Conservation (phyloP, 345 rosid species). For the Odontarrhena argentea region DNA sequence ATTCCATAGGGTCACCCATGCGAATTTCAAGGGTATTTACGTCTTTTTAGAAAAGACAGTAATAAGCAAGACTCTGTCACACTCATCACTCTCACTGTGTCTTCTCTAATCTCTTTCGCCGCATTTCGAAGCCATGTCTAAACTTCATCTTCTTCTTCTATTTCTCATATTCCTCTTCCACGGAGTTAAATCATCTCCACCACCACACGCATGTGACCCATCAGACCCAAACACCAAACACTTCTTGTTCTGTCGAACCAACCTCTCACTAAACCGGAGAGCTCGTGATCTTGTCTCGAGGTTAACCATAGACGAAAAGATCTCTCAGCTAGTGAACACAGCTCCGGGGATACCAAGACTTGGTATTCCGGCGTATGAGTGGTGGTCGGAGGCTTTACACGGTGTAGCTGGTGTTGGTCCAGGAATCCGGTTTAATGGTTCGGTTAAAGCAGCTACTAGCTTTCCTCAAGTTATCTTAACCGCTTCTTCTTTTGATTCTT, state of each 20-base stretch:
- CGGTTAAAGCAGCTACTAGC: conserved; percentile 70
- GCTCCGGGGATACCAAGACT: conserved; percentile 74
- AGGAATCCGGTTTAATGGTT: conserved; percentile 61
- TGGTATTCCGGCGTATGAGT: conserved; percentile 74
- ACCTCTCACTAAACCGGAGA: conserved; percentile 57
- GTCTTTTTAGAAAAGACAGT: conserved; percentile 4
- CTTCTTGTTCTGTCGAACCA: conserved; percentile 58
- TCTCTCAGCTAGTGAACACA: conserved; percentile 72
- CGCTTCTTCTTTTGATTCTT: conserved; percentile 74
- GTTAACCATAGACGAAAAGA: conserved; percentile 76
- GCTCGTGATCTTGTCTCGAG: conserved; percentile 71
- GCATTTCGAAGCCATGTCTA: conserved; percentile 38
- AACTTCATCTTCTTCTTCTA: neutral
- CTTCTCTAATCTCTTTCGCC: conserved; percentile 6
- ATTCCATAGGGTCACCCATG: neutral
- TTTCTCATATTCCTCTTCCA: neutral
- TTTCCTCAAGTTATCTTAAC: conserved; percentile 87
- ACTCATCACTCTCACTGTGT: conserved; percentile 9
- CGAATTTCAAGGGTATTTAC: neutral
- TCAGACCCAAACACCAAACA: conserved; percentile 51
- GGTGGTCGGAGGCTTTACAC: conserved; percentile 97
- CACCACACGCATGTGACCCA: conserved; percentile 63
- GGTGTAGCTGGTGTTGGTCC: conserved; percentile 58
- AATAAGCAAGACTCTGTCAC: conserved; percentile 18
- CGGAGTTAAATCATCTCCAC: conserved; percentile 17